Base-by-base conservation (phyloP, 148 eudicot genomes). In the Amaranthus hypochondriacus region DNA sequence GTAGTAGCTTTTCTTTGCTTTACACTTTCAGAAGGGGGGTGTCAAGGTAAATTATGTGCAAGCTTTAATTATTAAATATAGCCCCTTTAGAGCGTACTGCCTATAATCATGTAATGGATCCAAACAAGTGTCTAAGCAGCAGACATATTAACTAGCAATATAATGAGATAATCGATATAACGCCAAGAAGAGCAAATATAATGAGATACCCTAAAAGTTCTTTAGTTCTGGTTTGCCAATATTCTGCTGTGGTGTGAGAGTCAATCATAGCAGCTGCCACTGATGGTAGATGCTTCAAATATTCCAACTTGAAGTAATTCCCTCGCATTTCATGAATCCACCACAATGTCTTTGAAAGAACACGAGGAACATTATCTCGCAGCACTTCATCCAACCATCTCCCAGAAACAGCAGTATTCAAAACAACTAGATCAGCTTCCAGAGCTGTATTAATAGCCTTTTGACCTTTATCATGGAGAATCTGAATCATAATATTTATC, bases 251-350 rank as follows among this genome's bases (percentile, higher is more conserved):
- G 55, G 85, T 84, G 77, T 92, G 93, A 18, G 97, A 95, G 82
- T 95, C 99, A 69, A 95, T 92, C 99, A 95, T 95, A 67, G 96
- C 93, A 70, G 97, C 97, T 71, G 99, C 94, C 80, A 95, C 99
- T 79, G 67, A 86, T 59, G 99, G 99, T 21, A 95, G 89, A 82
- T 95, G 94, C 89, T 95, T 90, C 56, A 95, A 89, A 81, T 81
- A 95, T 52, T 95, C 99, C 89, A 92, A 77, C 84, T 83, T 95
- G 81, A 95, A 95, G 82, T 95, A 95, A 87, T 95, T 96, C 69
- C 99, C 99, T 60, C 99, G 92, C 99, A 95, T 95, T 82, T 95
- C 99, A 86, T 95, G 99, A 76, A 95, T 95, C 99, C 99, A 95
- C 99, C 99, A 95, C 79, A 95, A 86, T 61, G 92, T 84, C 88